A percentile compares a stretch with the other conserved stretches of the same genome.
Conservation (phyloP, 192 early-diverging fungal species). For the Gamsiella multidivaricata region DNA sequence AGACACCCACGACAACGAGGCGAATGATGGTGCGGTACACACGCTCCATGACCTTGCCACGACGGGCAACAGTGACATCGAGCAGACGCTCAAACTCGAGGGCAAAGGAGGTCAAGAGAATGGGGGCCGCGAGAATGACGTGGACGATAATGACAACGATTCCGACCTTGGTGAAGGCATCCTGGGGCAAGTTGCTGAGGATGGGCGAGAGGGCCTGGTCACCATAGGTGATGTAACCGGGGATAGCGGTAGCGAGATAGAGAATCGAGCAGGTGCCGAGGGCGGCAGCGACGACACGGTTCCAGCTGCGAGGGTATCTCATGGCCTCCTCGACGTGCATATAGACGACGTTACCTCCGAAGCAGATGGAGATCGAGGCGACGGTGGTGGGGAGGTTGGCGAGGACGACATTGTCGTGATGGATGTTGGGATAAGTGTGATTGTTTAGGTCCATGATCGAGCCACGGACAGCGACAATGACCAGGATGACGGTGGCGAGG, state of each 20-base stretch:
- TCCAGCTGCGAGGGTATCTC: slow-evolving; percentile 75
- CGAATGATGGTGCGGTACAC: slow-evolving; percentile 67
- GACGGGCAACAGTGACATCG: slow-evolving; percentile 68
- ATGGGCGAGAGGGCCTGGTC: slow-evolving; percentile 74
- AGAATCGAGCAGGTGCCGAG: slow-evolving; percentile 74
- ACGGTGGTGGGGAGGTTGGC: slow-evolving; percentile 80
- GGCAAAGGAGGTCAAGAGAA: slow-evolving; percentile 79
- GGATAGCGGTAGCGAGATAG: slow-evolving; percentile 74
- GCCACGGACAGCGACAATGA: slow-evolving; percentile 75
- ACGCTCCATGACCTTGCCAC: slow-evolving; percentile 62
- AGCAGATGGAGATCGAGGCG: slow-evolving; percentile 85
- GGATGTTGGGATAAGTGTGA: slow-evolving; percentile 33
- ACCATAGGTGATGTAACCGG: slow-evolving; percentile 83
- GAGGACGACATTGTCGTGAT: slow-evolving; percentile 67
- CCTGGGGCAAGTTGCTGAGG: slow-evolving; percentile 74
- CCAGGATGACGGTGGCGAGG: slow-evolving; percentile 75
- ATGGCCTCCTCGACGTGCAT: slow-evolving; percentile 88
- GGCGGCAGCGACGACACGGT: slow-evolving; percentile 70
- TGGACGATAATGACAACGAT: slow-evolving; percentile 83
- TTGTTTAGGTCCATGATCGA: slow-evolving; percentile 61
- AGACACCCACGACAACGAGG: slow-evolving; percentile 61
- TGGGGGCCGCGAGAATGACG: slow-evolving; percentile 83
- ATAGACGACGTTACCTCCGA: slow-evolving; percentile 85
- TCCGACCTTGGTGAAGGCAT: slow-evolving; percentile 68
- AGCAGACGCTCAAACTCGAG: slow-evolving; percentile 78